Percentiles rank a stretch among this genome's conserved stretches.
Evolutionary conservation across 257 asterid species (phyloP).

Genomic region (Coffea eugenioides): DNA sequence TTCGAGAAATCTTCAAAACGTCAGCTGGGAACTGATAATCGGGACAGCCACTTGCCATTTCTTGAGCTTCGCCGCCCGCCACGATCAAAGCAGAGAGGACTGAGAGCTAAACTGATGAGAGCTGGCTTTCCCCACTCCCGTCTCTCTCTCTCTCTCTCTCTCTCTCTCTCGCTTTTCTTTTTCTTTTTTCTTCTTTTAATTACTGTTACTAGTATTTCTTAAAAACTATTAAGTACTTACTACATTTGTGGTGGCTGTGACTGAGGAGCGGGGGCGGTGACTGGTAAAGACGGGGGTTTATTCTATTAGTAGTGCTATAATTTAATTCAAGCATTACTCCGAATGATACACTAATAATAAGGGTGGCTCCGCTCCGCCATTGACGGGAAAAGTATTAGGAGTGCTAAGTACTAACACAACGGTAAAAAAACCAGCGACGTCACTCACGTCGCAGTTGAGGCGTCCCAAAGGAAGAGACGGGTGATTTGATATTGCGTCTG

Average conservation of each 20-base stretch:
- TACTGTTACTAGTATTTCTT: background rate
- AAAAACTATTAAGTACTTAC: too few relatives aligned
- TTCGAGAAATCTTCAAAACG: conserved; percentile 23
- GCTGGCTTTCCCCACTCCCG: background rate
- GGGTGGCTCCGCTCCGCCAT: conserved; percentile 31
- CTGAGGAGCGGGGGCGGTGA: too few relatives aligned
- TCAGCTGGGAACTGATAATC: conserved; percentile 18
- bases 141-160: background rate
- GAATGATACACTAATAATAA: too few relatives aligned
- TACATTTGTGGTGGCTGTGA: too few relatives aligned
- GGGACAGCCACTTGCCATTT: conserved; percentile 22
- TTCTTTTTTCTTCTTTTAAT: background rate
- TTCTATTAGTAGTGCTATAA: too few relatives aligned
- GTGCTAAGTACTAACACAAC: conserved; percentile 18
- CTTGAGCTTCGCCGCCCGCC: conserved; percentile 23
- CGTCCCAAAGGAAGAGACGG: too few relatives aligned
- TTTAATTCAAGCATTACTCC: too few relatives aligned
- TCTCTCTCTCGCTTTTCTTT: background rate
- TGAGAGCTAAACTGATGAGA: background rate
- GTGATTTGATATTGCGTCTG: too few relatives aligned
- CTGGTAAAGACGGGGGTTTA: background rate
- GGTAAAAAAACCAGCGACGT: conserved; percentile 36
- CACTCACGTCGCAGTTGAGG: conserved; percentile 33
- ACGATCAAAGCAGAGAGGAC: background rate
- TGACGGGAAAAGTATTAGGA: conserved; percentile 31